Percentiles rank a stretch among this genome's conserved stretches.
Evolutionary conservation across 257 asterid species (phyloP).

Genomic region (Fraxinus americana): DNA sequence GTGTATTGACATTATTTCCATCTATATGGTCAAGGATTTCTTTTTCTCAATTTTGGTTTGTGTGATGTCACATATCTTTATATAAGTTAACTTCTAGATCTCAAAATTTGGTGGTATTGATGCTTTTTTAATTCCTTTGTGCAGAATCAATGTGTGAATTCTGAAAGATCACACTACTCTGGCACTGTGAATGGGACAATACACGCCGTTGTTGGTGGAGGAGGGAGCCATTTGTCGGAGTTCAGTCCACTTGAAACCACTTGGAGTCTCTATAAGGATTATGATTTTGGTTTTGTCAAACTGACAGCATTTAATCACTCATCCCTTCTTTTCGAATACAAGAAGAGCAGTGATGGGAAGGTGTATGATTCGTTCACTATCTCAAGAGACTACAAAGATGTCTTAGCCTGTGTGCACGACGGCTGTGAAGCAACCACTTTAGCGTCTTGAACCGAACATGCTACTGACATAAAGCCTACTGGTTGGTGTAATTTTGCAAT

Average conservation of each 20-base stretch:
- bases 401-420: conserved; percentile 76
- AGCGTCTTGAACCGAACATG: conserved; percentile 24
- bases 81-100: no score
- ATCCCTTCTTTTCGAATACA: conserved; percentile 70
- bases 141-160: conserved; percentile 62
- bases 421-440: conserved; percentile 63
- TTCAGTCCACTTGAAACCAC: conserved; percentile 47
- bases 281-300: conserved; percentile 76
- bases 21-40: no score
- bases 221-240: conserved; percentile 63
- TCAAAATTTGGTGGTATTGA: no score
- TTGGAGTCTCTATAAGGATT: conserved; percentile 80
- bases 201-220: conserved; percentile 75
- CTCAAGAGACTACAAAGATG: conserved; percentile 79
- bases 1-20: no score
- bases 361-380: conserved; percentile 83
- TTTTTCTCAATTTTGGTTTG: no score
- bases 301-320: conserved; percentile 71
- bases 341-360: conserved; percentile 75
- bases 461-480: background rate
- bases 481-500: background rate
- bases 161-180: conserved; percentile 49
- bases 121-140: background rate
- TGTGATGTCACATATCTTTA: no score
- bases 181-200: conserved; percentile 79